These are phyloP conservation scores for Cryphonectria nitschkei DNA, from an alignment of 2,329 filamentous ascomycete genomes.

Conservation along the genomic window DNA sequence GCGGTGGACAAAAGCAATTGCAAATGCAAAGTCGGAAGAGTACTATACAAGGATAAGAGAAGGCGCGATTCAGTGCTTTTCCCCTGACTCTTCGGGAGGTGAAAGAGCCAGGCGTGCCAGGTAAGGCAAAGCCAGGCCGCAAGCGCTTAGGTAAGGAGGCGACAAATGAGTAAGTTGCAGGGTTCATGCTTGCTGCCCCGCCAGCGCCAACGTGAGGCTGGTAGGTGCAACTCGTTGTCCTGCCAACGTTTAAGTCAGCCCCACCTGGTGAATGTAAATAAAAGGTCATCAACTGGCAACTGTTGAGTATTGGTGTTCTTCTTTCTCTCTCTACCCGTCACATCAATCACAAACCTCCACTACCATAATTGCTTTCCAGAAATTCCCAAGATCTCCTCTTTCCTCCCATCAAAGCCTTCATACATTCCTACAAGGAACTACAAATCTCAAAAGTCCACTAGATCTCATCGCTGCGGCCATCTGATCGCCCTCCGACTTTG, in stretches of 20 bases:
- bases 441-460: conserved; percentile 44
- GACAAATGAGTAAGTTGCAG: not conserved
- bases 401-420: conserved; percentile 33
- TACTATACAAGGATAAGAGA: not conserved
- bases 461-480: conserved; percentile 54
- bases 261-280: conserved; percentile 2
- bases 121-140: conserved; percentile 14
- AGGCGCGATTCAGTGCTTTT: not conserved
- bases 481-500: conserved; percentile 54
- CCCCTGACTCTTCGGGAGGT: conserved; percentile 18
- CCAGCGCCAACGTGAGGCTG: not conserved
- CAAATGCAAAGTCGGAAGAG: not conserved
- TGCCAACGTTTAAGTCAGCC: not conserved
- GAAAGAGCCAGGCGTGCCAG: conserved; percentile 23
- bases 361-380: not conserved
- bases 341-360: conserved; percentile 11
- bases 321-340: conserved; percentile 24
- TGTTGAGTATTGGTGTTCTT: not conserved
- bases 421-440: conserved; percentile 35
- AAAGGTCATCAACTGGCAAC: conserved; percentile 1
- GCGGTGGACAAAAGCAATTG: conserved; percentile 1
- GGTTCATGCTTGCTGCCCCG: not conserved
- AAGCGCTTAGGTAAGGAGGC: conserved; percentile 25
- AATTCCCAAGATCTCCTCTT: conserved; percentile 22
- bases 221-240: not conserved